Base-by-base conservation (phyloP, 306 rosid genomes). In the Fragaria nilgerrensis region DNA sequence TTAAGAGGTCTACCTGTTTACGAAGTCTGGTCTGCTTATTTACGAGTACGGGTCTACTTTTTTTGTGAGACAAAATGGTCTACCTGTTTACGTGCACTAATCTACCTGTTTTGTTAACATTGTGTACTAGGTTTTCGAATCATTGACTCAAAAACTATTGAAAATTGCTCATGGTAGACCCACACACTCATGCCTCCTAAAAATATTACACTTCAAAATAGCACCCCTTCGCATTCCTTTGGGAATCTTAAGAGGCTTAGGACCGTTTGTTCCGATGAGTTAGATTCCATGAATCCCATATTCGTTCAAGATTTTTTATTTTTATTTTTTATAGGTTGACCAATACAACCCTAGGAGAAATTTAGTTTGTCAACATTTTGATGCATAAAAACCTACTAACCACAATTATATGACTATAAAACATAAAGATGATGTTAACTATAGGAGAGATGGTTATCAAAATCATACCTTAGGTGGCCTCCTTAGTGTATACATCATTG, bases 401-500 rank as follows among this genome's bases (percentile, higher is more conserved):
- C 27, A n/a, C 62, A 56, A 8, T 9, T 55, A 9, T 50, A 17
- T 8, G 62, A 9, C 27, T 9, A 55, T 55, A 7, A 55, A 55
- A n/a, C 62, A 56, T 22, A 22, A 2, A 22, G 15, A 56, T 56
- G 14, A 56, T 9, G 1, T 56, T 56, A 56, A 56, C 14, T n/a
- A 11, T 53, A 80, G 19, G 29, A 63, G 44, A 61, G 45, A 75
- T 43, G 36, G 81, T 69, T 53, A 36, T 12, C 16, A 62, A 14
- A 49, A 59, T 29, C 82, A 9, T 79, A 92, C 97, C 93, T 85
- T 85, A 45, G 97, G 97, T 19, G 97, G 91, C 65, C 82, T 85
- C 72, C 89, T 88, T 80, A 92, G 23, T 23, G 90, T 89, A 77
- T 86, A 89, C 84, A 89, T 81, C 94, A 92, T 89, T 23, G 94